Conservation (phyloP, 129 eudicot genomes). For the Chrysanthemum lavandulifolium region DNA sequence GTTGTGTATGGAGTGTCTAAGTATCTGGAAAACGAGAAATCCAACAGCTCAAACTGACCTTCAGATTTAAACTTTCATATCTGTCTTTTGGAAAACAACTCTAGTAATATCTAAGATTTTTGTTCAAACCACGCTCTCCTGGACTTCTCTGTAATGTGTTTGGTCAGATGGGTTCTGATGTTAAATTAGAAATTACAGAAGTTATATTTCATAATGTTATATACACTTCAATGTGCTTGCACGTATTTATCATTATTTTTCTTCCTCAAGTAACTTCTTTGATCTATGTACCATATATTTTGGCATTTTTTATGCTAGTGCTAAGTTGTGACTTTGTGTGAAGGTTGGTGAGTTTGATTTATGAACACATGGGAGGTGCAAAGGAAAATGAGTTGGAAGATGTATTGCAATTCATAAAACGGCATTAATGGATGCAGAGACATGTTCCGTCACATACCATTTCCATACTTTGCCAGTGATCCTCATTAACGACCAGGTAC, state of each 20-base stretch:
- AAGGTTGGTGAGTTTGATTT: constrained; percentile 3
- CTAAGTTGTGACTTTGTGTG: no score
- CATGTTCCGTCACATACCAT: constrained; percentile 24
- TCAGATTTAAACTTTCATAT: constrained; percentile 6
- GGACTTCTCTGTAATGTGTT: no score
- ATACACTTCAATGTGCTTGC: no score
- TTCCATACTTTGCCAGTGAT: neutral
- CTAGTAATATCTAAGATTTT: no score
- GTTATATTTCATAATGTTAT: no score
- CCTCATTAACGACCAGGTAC: neutral
- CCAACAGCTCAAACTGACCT: constrained; percentile 43
- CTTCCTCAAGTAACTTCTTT: neutral
- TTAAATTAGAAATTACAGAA: no score
- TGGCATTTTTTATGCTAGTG: constrained; percentile 20
- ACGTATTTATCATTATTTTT: no score
- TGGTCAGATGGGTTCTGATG: no score
- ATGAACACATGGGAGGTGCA: constrained; percentile 17
- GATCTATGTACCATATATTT: neutral
- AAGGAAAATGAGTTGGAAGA: constrained; percentile 30
- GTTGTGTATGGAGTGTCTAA: constrained; percentile 75
- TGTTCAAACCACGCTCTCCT: no score
- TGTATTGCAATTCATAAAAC: constrained; percentile 24
- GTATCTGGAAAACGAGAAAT: constrained; percentile 67
- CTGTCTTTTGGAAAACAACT: neutral
- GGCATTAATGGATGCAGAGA: constrained; percentile 25